phyloP scores from a whole-genome alignment of 768 basidiomycete species.

The Pulveroboletus sp. region DNA sequence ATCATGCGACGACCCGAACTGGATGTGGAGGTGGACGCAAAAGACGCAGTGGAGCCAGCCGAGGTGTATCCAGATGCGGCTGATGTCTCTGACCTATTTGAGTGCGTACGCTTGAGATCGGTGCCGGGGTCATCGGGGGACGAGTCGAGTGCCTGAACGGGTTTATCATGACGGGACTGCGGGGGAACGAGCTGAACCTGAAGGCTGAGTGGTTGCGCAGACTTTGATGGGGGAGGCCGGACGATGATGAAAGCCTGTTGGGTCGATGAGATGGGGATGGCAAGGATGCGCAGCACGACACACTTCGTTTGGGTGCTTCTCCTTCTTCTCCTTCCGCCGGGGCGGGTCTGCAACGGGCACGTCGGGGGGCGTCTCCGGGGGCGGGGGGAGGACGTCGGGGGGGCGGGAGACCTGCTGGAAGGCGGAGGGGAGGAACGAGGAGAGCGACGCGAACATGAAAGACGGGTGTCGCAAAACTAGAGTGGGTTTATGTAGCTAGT shows the following conservation, averaged over 20 bases:
- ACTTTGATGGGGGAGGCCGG: slow-evolving; percentile 80
- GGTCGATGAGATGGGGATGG: slow-evolving; percentile 4
- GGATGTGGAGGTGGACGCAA: slow-evolving; percentile 42
- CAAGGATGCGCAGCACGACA: slow-evolving; percentile 12
- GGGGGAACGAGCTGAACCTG: slow-evolving; percentile 87
- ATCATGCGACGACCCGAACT: slow-evolving; percentile 63
- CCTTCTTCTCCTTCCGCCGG: slow-evolving; percentile 48
- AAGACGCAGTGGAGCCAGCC: slow-evolving; percentile 38
- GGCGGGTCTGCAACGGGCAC: slow-evolving; percentile 29
- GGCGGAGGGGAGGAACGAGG: slow-evolving; percentile 49
- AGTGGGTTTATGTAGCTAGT: slow-evolving; percentile 17
- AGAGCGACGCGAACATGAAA: slow-evolving; percentile 52
- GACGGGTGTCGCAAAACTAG: not conserved
- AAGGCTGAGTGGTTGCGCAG: slow-evolving; percentile 85
- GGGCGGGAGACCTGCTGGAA: slow-evolving; percentile 39
- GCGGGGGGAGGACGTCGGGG: slow-evolving; percentile 19
- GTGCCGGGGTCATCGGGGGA: slow-evolving; percentile 29
- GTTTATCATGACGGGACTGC: slow-evolving; percentile 41
- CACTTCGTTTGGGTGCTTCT: slow-evolving; percentile 48
- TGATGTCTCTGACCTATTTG: slow-evolving; percentile 52
- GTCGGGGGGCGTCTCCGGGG: slow-evolving; percentile 1
- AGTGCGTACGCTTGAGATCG: slow-evolving; percentile 31
- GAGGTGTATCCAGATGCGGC: slow-evolving; percentile 51
- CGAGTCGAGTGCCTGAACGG: slow-evolving; percentile 45
- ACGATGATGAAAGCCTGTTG: slow-evolving; percentile 87